A percentile compares a stretch with the other conserved stretches of the same genome.
phyloP scores from a whole-genome alignment of 495 filamentous ascomycete genomes.

The Rhypophila decipiens region DNA sequence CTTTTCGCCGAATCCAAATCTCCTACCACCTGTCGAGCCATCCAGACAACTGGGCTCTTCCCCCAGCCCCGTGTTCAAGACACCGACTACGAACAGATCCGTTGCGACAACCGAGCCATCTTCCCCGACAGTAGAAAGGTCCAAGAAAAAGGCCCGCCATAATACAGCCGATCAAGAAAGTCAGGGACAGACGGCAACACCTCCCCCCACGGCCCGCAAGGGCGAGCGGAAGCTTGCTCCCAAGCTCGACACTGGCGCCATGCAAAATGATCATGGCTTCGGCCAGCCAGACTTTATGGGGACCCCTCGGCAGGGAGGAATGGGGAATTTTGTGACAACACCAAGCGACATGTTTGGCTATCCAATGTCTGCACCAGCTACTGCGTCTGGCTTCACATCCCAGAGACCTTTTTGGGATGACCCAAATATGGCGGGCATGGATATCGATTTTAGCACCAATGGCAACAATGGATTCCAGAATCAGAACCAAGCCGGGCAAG shows the following conservation, averaged over 20 bases:
- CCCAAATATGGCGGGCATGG: conserved; percentile 45
- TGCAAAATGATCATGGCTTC: conserved; percentile 48
- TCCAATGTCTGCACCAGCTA: conserved; percentile 61
- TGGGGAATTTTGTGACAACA: conserved; percentile 29
- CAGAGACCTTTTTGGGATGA: conserved; percentile 72
- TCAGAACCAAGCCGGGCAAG: conserved; percentile 21
- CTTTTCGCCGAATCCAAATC: conserved; percentile 45
- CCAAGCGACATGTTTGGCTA: conserved; percentile 55
- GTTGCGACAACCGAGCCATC: conserved; percentile 16
- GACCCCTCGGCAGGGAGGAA: conserved; percentile 33
- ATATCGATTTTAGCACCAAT: conserved; percentile 45
- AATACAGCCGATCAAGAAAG: conserved; percentile 27
- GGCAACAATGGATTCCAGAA: conserved; percentile 30
- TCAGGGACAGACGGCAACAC: conserved; percentile 43
- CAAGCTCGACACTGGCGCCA: conserved; percentile 39
- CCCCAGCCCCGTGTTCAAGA: conserved; percentile 40
- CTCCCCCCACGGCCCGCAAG: conserved; percentile 46
- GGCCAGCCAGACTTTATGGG: conserved; percentile 37
- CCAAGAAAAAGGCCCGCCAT: conserved; percentile 34
- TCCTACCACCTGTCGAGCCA: conserved; percentile 52
- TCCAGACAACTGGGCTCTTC: conserved; percentile 52
- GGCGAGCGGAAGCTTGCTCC: conserved; percentile 46
- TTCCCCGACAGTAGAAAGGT: conserved; percentile 18
- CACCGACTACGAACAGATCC: conserved; percentile 21
- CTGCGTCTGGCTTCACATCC: conserved; percentile 59